Percentiles rank a stretch among this genome's conserved stretches.
phyloP scores from a whole-genome alignment of 176 grass and related monocot species.

The Leersia perrieri region DNA sequence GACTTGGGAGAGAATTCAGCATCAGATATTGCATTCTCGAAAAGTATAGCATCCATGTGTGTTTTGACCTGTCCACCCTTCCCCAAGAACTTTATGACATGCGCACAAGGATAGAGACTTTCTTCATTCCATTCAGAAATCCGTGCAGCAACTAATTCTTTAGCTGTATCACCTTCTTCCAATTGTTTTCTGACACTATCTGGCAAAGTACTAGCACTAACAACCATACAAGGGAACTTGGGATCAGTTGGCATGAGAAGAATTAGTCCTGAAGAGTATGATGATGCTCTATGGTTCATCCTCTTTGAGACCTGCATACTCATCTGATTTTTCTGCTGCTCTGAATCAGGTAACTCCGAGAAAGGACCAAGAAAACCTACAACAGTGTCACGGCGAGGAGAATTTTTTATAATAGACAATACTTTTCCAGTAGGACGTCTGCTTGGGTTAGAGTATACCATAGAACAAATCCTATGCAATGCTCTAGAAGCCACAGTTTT shows the following conservation, averaged over 20 bases:
- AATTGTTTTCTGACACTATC: slow-evolving; percentile 57
- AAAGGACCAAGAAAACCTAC: slow-evolving; percentile 82
- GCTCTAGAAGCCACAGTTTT: slow-evolving; percentile 56
- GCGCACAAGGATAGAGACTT: slow-evolving; percentile 59
- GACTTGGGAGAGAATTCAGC: slow-evolving; percentile 55
- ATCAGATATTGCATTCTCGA: slow-evolving; percentile 70
- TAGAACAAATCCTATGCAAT: slow-evolving; percentile 60
- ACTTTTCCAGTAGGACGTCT: slow-evolving; percentile 90
- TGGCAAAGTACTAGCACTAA: slow-evolving; percentile 51
- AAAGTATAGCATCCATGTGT: slow-evolving; percentile 89
- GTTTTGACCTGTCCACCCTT: slow-evolving; percentile 70
- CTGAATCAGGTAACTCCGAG: slow-evolving; percentile 41
- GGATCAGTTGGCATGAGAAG: slow-evolving; percentile 68
- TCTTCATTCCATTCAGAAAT: slow-evolving; percentile 87
- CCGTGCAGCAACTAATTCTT: slow-evolving; percentile 71
- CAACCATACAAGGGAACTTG: slow-evolving; percentile 80
- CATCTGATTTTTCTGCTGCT: slow-evolving; percentile 44
- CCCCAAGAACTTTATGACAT: slow-evolving; percentile 60
- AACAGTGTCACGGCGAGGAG: slow-evolving; percentile 60
- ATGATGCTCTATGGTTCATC: slow-evolving; percentile 43
- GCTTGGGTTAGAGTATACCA: slow-evolving; percentile 64
- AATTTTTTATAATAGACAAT: slow-evolving; percentile 69
- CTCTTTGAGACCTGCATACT: slow-evolving; percentile 30
- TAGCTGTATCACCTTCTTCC: slow-evolving; percentile 54
- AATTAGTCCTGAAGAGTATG: slow-evolving; percentile 26